A percentile compares a stretch with the other conserved stretches of the same genome.
phyloP scores from a whole-genome alignment of 1,139 yeast species.

The Taphrina betulina region DNA sequence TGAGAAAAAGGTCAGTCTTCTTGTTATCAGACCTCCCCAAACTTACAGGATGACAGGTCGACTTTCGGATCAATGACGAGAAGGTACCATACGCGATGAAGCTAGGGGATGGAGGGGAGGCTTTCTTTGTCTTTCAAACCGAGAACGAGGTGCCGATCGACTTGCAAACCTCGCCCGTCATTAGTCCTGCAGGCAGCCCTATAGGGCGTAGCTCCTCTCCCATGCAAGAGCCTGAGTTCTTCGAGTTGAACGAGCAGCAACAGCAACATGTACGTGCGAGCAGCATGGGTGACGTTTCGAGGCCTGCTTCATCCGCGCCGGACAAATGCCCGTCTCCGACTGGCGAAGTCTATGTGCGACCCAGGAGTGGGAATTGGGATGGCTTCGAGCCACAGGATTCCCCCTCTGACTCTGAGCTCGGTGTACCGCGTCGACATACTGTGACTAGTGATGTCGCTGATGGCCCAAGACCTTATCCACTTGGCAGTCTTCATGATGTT shows the following conservation, averaged over 20 bases:
- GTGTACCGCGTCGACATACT: constrained; percentile 17
- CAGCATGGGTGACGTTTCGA: constrained; percentile 15
- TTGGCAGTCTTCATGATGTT: constrained; percentile 17
- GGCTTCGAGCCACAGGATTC: constrained; percentile 9
- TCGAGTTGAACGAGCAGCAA: constrained; percentile 27
- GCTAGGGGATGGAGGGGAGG: constrained; percentile 96
- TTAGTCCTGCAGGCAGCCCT: constrained; percentile 61
- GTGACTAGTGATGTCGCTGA: constrained; percentile 6
- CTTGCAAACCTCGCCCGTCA: constrained; percentile 85
- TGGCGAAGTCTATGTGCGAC: not conserved
- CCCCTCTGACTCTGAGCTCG: not conserved
- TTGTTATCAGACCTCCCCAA: too few species aligned
- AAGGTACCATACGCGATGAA: constrained; percentile 90
- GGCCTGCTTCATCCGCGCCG: constrained; percentile 18
- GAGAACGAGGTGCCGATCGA: constrained; percentile 68
- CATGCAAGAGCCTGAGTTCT: constrained; percentile 28
- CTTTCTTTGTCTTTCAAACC: constrained; percentile 93
- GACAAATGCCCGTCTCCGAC: constrained; percentile 12
- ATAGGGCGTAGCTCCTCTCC: constrained; percentile 9
- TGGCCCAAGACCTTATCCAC: constrained; percentile 33
- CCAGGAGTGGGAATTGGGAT: constrained; percentile 27
- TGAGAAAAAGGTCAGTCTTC: constrained; percentile 68
- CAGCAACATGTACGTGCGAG: constrained; percentile 27
- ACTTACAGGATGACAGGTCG: too few species aligned
- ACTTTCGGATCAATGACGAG: constrained; percentile 77